Percentiles rank a stretch among this genome's conserved stretches.
phyloP scores from a whole-genome alignment of 2,329 filamentous ascomycete species.

The Herpotrichia juniperi region DNA sequence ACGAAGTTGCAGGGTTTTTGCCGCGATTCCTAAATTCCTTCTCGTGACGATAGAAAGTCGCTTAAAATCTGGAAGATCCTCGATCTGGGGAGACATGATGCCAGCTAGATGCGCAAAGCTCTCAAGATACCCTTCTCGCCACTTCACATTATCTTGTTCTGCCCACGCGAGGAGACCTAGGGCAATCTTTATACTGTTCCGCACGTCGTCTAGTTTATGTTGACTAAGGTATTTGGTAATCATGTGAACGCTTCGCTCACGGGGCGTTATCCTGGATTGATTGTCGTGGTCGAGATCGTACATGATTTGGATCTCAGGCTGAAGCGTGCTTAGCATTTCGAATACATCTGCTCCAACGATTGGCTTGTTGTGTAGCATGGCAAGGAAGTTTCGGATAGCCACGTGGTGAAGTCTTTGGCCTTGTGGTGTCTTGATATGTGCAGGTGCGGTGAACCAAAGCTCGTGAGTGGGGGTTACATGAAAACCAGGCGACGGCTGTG shows the following conservation, averaged over 20 bases:
- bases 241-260: constrained; percentile 59
- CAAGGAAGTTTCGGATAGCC: constrained; percentile 73
- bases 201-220: constrained; percentile 68
- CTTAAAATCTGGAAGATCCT: constrained; percentile 63
- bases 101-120: constrained; percentile 71
- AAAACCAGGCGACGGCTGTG: constrained; percentile 19
- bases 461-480: constrained; percentile 47
- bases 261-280: constrained; percentile 31
- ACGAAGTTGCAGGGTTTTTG: constrained; percentile 66
- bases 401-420: constrained; percentile 65
- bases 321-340: constrained; percentile 68
- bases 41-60: constrained; percentile 66
- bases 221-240: constrained; percentile 67
- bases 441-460: constrained; percentile 67
- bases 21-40: constrained; percentile 66
- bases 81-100: constrained; percentile 53
- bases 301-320: constrained; percentile 63
- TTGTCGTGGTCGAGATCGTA: constrained; percentile 52
- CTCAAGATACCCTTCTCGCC: constrained; percentile 72
- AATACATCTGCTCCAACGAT: constrained; percentile 69
- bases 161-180: constrained; percentile 69
- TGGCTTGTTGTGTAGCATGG: constrained; percentile 67
- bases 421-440: constrained; percentile 52
- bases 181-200: constrained; percentile 65
- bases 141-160: constrained; percentile 65